These are phyloP conservation scores for Creolimax fragrantissima DNA, from an alignment of 78 protist species.

Conservation along the genomic window DNA sequence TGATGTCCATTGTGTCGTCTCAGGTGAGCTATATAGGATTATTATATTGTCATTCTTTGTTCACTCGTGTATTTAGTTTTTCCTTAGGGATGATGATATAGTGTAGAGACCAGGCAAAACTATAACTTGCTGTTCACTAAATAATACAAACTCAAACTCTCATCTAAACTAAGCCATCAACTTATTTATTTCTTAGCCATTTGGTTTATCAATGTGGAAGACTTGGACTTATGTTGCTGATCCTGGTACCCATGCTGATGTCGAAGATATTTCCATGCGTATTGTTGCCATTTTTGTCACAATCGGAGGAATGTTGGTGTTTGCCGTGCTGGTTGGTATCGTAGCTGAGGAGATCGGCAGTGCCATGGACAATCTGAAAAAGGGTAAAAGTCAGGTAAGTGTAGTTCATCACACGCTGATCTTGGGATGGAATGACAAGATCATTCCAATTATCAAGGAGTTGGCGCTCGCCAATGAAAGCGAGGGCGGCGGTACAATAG, in stretches of 20 bases:
- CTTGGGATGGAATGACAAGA: conserved; percentile 44
- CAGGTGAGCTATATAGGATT: no score
- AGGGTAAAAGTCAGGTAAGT: neutral
- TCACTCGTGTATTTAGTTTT: no score
- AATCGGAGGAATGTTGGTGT: conserved; percentile 49
- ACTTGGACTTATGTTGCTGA: conserved; percentile 36
- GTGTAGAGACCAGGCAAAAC: no score
- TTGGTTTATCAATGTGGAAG: conserved; percentile 21
- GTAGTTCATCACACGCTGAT: conserved; percentile 42
- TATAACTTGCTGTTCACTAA: no score
- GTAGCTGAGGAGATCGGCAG: conserved; percentile 6
- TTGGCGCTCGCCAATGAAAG: conserved; percentile 19
- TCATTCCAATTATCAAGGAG: conserved; percentile 29
- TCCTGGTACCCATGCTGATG: conserved; percentile 32
- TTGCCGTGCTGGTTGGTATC: conserved; percentile 42
- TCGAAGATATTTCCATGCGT: neutral
- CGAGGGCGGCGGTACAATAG: conserved; percentile 26
- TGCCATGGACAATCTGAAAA: neutral
- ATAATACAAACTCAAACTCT: no score
- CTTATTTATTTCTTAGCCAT: no score
- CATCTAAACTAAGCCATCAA: no score
- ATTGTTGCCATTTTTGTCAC: conserved; percentile 22
- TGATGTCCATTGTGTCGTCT: neutral
- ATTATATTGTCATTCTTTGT: no score
- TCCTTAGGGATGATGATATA: no score